A percentile compares a stretch with the other conserved stretches of the same genome.
Evolutionary conservation across 2,329 filamentous ascomycete genomes (phyloP).

Genomic region (Fusarium humuli): DNA sequence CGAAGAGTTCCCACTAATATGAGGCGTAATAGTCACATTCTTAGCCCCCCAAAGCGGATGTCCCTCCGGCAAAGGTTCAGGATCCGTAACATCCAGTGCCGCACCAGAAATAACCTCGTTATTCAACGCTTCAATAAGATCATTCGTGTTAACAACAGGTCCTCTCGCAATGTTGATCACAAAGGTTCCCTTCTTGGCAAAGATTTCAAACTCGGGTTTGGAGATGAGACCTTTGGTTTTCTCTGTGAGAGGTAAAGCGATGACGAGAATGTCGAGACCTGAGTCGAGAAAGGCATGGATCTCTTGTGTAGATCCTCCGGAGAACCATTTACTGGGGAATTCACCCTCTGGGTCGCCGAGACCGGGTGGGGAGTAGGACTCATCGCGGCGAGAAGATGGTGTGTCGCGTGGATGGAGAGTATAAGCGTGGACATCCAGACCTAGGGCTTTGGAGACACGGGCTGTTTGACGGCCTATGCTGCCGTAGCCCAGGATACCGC

Average conservation of each 20-base stretch:
- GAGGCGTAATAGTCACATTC: constrained; percentile 73
- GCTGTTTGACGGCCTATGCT: constrained; percentile 66
- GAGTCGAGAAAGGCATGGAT: constrained; percentile 63
- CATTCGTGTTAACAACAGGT: constrained; percentile 61
- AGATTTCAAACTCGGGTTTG: constrained; percentile 60
- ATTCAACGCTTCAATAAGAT: constrained; percentile 71
- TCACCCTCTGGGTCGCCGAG: constrained; percentile 67
- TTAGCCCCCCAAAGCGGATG: constrained; percentile 76
- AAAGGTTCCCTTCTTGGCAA: constrained; percentile 64
- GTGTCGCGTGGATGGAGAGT: constrained; percentile 77
- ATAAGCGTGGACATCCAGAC: constrained; percentile 80
- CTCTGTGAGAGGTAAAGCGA: constrained; percentile 63
- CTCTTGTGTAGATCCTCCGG: constrained; percentile 56
- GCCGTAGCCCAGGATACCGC: constrained; percentile 66
- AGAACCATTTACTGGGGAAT: constrained; percentile 65
- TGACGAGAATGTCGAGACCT: constrained; percentile 64
- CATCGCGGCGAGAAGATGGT: constrained; percentile 71
- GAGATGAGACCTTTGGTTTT: constrained; percentile 64
- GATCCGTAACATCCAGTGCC: constrained; percentile 82
- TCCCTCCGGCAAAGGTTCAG: constrained; percentile 77
- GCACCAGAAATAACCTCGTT: constrained; percentile 66
- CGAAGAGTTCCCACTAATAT: constrained; percentile 58
- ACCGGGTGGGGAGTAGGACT: constrained; percentile 74
- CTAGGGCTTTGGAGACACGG: constrained; percentile 71
- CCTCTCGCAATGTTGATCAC: constrained; percentile 79